Base-by-base conservation (phyloP, 2,329 filamentous ascomycete species). In the Aspergillus udagawae region DNA sequence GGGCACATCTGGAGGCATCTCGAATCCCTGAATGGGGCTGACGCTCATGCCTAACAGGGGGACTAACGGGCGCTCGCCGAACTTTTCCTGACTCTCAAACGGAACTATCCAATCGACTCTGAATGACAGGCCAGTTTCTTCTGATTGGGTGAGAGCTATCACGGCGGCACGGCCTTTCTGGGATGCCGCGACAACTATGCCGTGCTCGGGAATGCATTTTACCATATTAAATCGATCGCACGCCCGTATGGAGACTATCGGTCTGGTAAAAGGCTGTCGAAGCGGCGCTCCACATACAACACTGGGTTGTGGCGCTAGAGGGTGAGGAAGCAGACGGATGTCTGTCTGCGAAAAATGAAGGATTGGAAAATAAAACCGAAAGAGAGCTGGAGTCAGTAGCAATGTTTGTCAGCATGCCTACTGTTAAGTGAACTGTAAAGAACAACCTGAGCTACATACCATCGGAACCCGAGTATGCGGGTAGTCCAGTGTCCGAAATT, bases 101-200 rank as follows among this genome's bases (percentile, higher is more conserved):
- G 85, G 85, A 10, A 87, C 66, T 6, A 86, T 75, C 65, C 79
- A 78, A 54, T 86, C 83, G 1, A 85, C 66, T n/a, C 82, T 75
- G 60, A 86, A 82, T 0, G 79, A 76, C 58, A 79, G 60, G 54
- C 70, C 70, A 20, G 68, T 69, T 17, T 67, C 60, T 49, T 66
- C 57, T 38, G 70, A 66, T 59, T 71, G 65, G 3, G 82, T 83
- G 21, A 86, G 72, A 0, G 79, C 74, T 49, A 86, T 77, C 2
- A 87, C 71, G 3, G 79, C 80, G 21, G 79, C 82, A 4, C 82
- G 79, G 3, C 85, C 85, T 54, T 81, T 80, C 49, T 85, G 83
- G 1, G 80, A 82, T 0, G 79, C 85, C 2, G 84, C 74, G 27
- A 86, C 69, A 28, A 87, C 79, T 49, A 86, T 71, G 3, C 84